phyloP scores from a whole-genome alignment of 768 basidiomycete genomes.

The Agrocybe chaxingu region DNA sequence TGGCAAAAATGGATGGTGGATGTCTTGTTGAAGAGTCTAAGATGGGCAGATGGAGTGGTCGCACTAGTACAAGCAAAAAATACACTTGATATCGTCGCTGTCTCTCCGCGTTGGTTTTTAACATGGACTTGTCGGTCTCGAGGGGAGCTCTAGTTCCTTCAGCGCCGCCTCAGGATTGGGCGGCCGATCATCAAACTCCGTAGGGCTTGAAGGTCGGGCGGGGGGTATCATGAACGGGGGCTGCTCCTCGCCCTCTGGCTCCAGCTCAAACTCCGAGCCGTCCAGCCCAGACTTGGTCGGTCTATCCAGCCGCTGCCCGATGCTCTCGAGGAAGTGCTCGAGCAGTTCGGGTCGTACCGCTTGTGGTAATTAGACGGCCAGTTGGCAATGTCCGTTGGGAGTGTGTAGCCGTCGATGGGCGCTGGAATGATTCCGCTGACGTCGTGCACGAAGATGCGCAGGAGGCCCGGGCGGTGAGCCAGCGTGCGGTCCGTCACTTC shows the following conservation, averaged over 20 bases:
- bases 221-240: slow-evolving; percentile 1
- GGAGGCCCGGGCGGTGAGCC: slow-evolving; percentile 14
- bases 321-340: slow-evolving; percentile 5
- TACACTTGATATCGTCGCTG: too few species aligned
- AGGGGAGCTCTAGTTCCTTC: too few species aligned
- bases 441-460: slow-evolving; percentile 13
- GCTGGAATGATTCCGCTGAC: slow-evolving; percentile 11
- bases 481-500: slow-evolving; percentile 10
- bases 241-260: slow-evolving; percentile 1
- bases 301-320: slow-evolving; percentile 9
- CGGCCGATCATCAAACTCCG: not conserved
- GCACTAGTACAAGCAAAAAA: too few species aligned
- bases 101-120: too few species aligned
- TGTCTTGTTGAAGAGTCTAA: too few species aligned
- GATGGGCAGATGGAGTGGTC: too few species aligned
- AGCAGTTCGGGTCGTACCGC: slow-evolving; percentile 11
- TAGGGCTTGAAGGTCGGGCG: slow-evolving; percentile 10
- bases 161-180: too few species aligned
- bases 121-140: too few species aligned
- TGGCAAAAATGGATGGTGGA: too few species aligned
- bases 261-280: not conserved
- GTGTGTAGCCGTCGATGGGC: slow-evolving; percentile 13
- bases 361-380: slow-evolving; percentile 12
- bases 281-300: not conserved
- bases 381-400: slow-evolving; percentile 14